Conservation (phyloP, 2,329 filamentous ascomycete species). For the Aureobasidium uvarum region DNA sequence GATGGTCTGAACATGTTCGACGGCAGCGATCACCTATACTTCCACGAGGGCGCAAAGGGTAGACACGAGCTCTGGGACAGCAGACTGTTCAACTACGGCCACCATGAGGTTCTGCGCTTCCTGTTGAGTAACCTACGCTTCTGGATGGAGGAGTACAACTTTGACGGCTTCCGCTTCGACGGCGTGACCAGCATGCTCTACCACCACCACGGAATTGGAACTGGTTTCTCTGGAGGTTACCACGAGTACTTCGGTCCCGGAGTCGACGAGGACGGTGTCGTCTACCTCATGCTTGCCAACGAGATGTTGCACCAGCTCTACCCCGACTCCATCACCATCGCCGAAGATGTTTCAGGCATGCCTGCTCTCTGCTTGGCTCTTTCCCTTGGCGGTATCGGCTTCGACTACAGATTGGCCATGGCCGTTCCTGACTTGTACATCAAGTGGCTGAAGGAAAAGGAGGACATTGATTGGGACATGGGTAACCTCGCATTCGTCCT, state of each 20-base stretch:
- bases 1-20: slow-evolving; percentile 97
- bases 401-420: slow-evolving; percentile 97
- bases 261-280: slow-evolving; percentile 90
- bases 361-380: slow-evolving; percentile 88
- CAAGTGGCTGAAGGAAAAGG: slow-evolving; percentile 92
- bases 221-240: slow-evolving; percentile 96
- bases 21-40: slow-evolving; percentile 91
- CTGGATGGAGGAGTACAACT: slow-evolving; percentile 98
- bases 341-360: slow-evolving; percentile 98
- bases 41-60: slow-evolving; percentile 82
- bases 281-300: slow-evolving; percentile 95
- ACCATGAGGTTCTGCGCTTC: slow-evolving; percentile 93
- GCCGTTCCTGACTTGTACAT: slow-evolving; percentile 99
- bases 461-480: slow-evolving; percentile 91
- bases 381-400: slow-evolving; percentile 85
- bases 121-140: slow-evolving; percentile 91
- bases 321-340: slow-evolving; percentile 83
- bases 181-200: slow-evolving; percentile 99
- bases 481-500: slow-evolving; percentile 79
- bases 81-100: slow-evolving; percentile 93
- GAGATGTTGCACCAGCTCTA: slow-evolving; percentile 92
- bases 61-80: slow-evolving; percentile 95
- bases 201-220: slow-evolving; percentile 91
- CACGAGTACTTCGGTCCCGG: slow-evolving; percentile 92
- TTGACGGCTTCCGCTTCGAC: slow-evolving; percentile 97